These are phyloP conservation scores for Pseudogymnoascus sp. DNA, from an alignment of 2,329 filamentous ascomycete genomes.

Conservation along the genomic window DNA sequence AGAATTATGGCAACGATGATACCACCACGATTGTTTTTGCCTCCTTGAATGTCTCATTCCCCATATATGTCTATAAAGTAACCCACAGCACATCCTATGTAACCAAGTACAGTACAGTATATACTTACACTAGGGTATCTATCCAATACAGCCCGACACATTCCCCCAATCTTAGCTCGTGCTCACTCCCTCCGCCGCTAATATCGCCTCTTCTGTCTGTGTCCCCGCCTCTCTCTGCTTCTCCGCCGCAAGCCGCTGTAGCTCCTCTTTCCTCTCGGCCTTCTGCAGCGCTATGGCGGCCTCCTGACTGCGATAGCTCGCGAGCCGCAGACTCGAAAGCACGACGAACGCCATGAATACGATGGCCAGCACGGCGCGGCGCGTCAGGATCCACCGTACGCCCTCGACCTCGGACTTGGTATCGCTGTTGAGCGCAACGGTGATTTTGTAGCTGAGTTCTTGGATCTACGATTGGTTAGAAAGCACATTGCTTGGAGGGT, in stretches of 20 bases:
- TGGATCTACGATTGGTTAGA: constrained; percentile 55
- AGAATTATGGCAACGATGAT: constrained; percentile 4
- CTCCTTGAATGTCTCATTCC: not conserved
- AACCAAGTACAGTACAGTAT: not conserved
- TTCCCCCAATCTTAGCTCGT: not conserved
- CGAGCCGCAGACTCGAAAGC: constrained; percentile 52
- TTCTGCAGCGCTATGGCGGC: constrained; percentile 22
- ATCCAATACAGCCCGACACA: not conserved
- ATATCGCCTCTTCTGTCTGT: constrained; percentile 2
- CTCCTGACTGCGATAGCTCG: constrained; percentile 42
- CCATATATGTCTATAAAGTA: not conserved
- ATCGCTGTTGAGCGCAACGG: constrained; percentile 80
- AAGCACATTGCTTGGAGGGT: not conserved
- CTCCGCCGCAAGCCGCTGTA: constrained; percentile 46
- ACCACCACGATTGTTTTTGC: not conserved
- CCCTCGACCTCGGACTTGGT: constrained; percentile 87
- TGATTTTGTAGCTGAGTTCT: constrained; percentile 95
- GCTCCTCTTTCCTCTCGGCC: constrained; percentile 20
- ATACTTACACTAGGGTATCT: constrained; percentile 1
- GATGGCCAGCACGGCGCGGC: constrained; percentile 57
- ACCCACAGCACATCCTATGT: not conserved
- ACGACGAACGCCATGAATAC: constrained; percentile 58
- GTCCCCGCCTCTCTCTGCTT: constrained; percentile 3
- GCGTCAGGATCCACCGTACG: constrained; percentile 74
- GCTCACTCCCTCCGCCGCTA: constrained; percentile 5